Evolutionary conservation across 2,329 filamentous ascomycete genomes (phyloP), one percentile per base, ranked within the genome.

Genomic region (Aspergillus amoenus): DNA sequence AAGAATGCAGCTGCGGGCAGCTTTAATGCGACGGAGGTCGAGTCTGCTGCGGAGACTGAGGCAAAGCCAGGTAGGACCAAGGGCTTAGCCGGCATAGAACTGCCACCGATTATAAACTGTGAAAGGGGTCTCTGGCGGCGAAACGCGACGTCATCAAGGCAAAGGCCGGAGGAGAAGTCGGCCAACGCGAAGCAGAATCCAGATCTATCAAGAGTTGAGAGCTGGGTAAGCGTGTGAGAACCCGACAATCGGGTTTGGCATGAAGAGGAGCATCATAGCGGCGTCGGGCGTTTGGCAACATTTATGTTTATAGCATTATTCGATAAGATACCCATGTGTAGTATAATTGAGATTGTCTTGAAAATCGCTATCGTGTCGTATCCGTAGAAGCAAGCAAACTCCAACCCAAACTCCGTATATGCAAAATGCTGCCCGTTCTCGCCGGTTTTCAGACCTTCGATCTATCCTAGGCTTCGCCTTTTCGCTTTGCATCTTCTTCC

Each of bases 71-170:
- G 56, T 9, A 61, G 63, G 37, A 56, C 64, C 13, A 73, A 70
- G 46, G 55, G 61, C n/a, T 65, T 68, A 34, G 66, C 64, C 60
- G 70, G 69, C 50, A 64, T 76, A 17, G 78, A 79, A 55, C 58
- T 81, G 54, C 78, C 78, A 4, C 79, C 79, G 11, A 77, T 79
- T 50, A 84, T 88, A 51, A 88, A 88, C 64, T 84, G 84, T 57
- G 84, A 87, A 58, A 79, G 82, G 64, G 77, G 78, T 42, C 82
- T 82, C 61, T 87, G 84, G 81, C 79, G 83, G 57, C 65, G 68
- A n/a, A 79, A 79, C 56, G 73, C 73, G 27, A 66, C 71, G 30
- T 65, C 70, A 5, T 65, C 63, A 52, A 72, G 70, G 57, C 71
- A 69, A 40, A 61, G 68, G 61, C 53, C 64, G 50, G 74, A 75